Base-by-base conservation (phyloP, 2,329 filamentous ascomycete genomes). In the Ciborinia camelliae region DNA sequence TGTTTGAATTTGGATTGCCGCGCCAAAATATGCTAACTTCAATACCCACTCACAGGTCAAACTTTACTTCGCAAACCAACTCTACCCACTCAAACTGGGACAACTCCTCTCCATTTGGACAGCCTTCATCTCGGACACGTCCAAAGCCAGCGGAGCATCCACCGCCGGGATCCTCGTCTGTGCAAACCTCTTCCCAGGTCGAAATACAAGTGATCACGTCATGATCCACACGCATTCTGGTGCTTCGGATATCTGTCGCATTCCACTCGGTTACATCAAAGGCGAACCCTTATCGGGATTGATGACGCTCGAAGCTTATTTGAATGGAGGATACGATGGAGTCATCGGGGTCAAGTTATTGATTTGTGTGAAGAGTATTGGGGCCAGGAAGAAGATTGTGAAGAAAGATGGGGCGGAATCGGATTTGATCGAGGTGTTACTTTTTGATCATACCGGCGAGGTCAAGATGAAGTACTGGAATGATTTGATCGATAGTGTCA, bases 391-490 rank as follows among this genome's bases (percentile, higher is more conserved):
- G 73, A 80, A 70, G 75, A 78, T 86, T 37, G 78, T 78, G 3
- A 81, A 79, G 65, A 83, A 82, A 67, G 79, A 77, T 35, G 77
- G 79, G 48, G 76, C 71, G 4, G 73, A 75, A n/a, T 75, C 77
- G 0, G 77, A 82, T 37, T 76, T 84, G 15, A 71, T 82, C 32
- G 82, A 82, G 53, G 73, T 87, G 4, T 75, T 77, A 5, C 74
- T 87, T 12, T 85, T 85, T 69, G 86, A 88, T 71, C 80, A 87
- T 69, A 86, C 84, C 0, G 79, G 79, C 1, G 79, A 81, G 66
- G 80, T 80, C 5, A 75, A 77, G 2, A 74, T 87, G n/a, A 84
- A 80, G 20, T 75, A 87, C 5, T 87, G 84, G 80, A 80, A 79
- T 43, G 77, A 80, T n/a, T 75, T 81, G 53, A 78, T 81, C 59